Conservation (phyloP, 2,329 filamentous ascomycete genomes). For the Basipetospora sp. region DNA sequence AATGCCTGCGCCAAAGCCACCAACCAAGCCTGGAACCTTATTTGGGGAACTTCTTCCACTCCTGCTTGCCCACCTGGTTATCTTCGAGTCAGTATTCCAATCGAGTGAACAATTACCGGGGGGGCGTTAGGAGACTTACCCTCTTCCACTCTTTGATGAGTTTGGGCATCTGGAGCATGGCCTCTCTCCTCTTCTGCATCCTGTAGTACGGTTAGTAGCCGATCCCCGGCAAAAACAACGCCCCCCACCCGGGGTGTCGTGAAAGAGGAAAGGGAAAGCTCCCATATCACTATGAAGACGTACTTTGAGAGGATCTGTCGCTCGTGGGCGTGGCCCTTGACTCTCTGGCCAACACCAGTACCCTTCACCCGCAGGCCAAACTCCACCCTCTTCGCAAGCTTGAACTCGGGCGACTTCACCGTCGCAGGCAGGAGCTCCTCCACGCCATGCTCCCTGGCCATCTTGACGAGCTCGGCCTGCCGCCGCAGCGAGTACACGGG, state of each 20-base stretch:
- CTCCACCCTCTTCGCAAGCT: constrained; percentile 58
- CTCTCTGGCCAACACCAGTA: constrained; percentile 78
- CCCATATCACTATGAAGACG: too few species aligned
- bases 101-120: too few species aligned
- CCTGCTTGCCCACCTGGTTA: constrained; percentile 36
- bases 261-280: too few species aligned
- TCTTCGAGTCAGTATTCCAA: too few species aligned
- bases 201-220: constrained; percentile 23
- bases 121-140: too few species aligned
- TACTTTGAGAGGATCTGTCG: constrained; percentile 64
- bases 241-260: too few species aligned
- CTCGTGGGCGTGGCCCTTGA: constrained; percentile 93
- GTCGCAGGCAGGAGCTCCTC: constrained; percentile 67
- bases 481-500: constrained; percentile 70
- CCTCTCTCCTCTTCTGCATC: constrained; percentile 76
- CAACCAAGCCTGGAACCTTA: constrained; percentile 14
- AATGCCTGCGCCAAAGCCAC: background rate
- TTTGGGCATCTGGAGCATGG: constrained; percentile 88
- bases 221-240: too few species aligned
- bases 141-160: constrained; percentile 88
- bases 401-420: constrained; percentile 58
- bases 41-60: constrained; percentile 45
- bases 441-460: constrained; percentile 65
- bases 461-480: constrained; percentile 80
- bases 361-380: constrained; percentile 75